phyloP scores from a whole-genome alignment of 1,139 yeast genomes.

The Schwanniomyces etchellsii region DNA sequence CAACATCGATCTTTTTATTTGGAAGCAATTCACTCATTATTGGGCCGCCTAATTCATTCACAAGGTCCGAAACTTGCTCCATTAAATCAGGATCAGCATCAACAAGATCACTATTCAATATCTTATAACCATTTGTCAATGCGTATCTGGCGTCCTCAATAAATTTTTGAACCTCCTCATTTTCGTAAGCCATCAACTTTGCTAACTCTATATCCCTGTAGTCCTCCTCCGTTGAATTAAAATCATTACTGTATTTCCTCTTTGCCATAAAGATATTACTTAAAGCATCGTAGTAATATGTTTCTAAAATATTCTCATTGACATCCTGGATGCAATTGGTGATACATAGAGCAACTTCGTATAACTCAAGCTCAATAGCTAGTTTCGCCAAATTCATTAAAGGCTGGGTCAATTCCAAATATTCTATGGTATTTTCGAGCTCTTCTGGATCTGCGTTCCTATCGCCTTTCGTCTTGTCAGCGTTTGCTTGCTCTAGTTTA shows the following conservation, averaged over 20 bases:
- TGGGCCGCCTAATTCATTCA: conserved; percentile 58
- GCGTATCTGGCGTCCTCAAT: conserved; percentile 47
- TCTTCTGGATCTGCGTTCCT: conserved; percentile 12
- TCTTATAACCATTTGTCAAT: conserved; percentile 51
- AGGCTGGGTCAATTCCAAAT: conserved; percentile 62
- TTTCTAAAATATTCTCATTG: conserved; percentile 78
- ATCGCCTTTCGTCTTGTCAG: conserved; percentile 5
- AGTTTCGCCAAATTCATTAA: conserved; percentile 64
- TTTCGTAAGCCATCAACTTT: conserved; percentile 20
- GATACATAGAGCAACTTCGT: conserved; percentile 59
- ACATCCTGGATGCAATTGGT: conserved; percentile 62
- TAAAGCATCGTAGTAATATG: conserved; percentile 77
- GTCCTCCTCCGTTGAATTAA: conserved; percentile 33
- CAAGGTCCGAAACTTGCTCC: conserved; percentile 44
- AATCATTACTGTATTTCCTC: conserved; percentile 12
- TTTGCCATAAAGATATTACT: conserved; percentile 60
- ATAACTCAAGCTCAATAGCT: conserved; percentile 70
- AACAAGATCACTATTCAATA: conserved; percentile 35
- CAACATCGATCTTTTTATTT: conserved; percentile 34
- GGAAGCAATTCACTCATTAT: conserved; percentile 41
- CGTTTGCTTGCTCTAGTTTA: conserved; percentile 34
- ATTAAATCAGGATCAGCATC: conserved; percentile 53
- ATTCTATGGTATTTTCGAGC: conserved; percentile 38
- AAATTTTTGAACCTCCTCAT: conserved; percentile 23
- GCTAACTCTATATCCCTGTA: conserved; percentile 43